Evolutionary conservation across 73 alveolate genomes (phyloP).

Genomic region (Stentor roeselii): DNA sequence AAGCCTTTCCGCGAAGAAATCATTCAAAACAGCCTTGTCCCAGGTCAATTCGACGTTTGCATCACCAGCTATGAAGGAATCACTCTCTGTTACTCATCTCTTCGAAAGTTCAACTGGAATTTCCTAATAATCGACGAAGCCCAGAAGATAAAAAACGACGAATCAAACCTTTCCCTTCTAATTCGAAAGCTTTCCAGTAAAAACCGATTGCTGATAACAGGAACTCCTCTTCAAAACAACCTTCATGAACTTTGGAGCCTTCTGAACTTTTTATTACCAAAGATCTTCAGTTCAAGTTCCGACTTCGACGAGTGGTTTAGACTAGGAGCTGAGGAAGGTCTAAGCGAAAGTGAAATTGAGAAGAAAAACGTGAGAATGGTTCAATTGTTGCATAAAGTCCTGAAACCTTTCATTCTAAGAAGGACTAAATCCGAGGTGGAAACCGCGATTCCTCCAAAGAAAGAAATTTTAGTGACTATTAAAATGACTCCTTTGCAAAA

Average conservation of each 20-base stretch:
- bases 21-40: slow-evolving; percentile 59
- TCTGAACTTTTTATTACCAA: slow-evolving; percentile 95
- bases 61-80: slow-evolving; percentile 96
- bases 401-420: slow-evolving; percentile 93
- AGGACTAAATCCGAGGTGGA: slow-evolving; percentile 98
- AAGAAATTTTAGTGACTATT: slow-evolving; percentile 85
- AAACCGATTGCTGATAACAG: slow-evolving; percentile 89
- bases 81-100: slow-evolving; percentile 78
- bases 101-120: slow-evolving; percentile 89
- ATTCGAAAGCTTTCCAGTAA: slow-evolving; percentile 79
- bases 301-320: slow-evolving; percentile 90
- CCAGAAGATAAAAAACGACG: slow-evolving; percentile 96
- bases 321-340: slow-evolving; percentile 49
- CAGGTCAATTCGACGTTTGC: slow-evolving; percentile 92
- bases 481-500: slow-evolving; percentile 83
- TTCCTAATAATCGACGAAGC: slow-evolving; percentile 95
- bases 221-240: slow-evolving; percentile 97
- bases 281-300: slow-evolving; percentile 81
- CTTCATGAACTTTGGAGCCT: slow-evolving; percentile 97
- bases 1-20: slow-evolving; percentile 93
- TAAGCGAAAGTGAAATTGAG: slow-evolving; percentile 81
- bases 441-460: slow-evolving; percentile 91
- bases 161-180: slow-evolving; percentile 62
- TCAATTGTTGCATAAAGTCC: slow-evolving; percentile 85
- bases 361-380: slow-evolving; percentile 87